Conservation (phyloP, 2,329 filamentous ascomycete genomes). For the Colletotrichum sp. region DNA sequence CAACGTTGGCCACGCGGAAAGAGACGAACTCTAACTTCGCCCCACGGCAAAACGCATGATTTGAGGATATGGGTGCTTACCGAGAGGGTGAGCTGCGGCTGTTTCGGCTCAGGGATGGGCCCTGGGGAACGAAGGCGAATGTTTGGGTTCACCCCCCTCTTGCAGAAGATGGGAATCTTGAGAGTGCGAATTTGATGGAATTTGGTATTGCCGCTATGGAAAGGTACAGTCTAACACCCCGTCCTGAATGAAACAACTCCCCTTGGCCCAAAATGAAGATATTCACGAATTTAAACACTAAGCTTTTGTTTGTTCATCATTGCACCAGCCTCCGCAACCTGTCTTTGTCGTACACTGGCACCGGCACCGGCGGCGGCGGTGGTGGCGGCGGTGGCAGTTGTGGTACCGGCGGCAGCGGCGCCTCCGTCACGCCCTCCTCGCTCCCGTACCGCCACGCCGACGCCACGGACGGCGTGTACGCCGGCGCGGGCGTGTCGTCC, state of each 20-base stretch:
- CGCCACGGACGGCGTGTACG: neutral
- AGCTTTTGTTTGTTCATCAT: neutral
- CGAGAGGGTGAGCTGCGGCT: neutral
- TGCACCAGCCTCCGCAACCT: neutral
- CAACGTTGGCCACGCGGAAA: neutral
- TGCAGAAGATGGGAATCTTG: neutral
- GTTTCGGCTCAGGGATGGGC: neutral
- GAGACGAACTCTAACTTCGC: neutral
- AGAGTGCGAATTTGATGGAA: neutral
- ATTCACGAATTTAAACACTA: neutral
- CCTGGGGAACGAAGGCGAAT: neutral
- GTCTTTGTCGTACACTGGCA: conserved; percentile 9
- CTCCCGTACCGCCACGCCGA: neutral
- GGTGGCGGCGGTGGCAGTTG: too few relatives aligned
- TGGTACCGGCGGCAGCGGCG: neutral
- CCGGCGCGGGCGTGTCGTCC: neutral
- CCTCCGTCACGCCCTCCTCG: conserved; percentile 13
- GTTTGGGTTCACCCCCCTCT: neutral
- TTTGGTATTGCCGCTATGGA: neutral
- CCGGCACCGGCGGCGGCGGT: neutral
- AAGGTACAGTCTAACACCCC: neutral
- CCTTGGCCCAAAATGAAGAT: neutral
- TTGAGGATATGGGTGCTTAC: neutral
- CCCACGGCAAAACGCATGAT: neutral
- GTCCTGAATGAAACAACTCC: neutral